Evolutionary conservation across 768 basidiomycete genomes (phyloP).

Genomic region (Ephemerocybe angulata): DNA sequence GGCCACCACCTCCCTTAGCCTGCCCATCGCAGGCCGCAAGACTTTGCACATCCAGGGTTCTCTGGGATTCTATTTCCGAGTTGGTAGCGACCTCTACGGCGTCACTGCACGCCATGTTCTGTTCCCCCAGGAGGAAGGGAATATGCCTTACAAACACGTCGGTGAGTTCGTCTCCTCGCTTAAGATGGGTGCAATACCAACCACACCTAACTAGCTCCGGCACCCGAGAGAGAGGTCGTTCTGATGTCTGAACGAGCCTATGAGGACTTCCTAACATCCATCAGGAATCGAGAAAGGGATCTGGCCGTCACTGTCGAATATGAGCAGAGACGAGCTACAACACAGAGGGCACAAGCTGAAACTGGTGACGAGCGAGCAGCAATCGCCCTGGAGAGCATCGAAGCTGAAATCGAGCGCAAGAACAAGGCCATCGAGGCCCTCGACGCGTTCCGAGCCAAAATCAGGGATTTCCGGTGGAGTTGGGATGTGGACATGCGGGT

Average conservation of each 20-base stretch:
- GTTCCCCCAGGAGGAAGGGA: neutral
- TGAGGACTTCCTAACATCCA: neutral
- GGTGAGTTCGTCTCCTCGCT: neutral
- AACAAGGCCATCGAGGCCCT: no score
- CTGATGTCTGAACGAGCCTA: neutral
- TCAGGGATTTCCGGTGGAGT: neutral
- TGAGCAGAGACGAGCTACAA: neutral
- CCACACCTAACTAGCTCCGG: neutral
- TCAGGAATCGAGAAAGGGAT: neutral
- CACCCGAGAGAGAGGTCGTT: neutral
- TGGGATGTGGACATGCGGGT: neutral
- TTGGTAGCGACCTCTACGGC: neutral
- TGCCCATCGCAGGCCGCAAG: neutral
- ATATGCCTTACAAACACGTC: neutral
- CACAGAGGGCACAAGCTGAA: neutral
- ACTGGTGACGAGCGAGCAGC: no score
- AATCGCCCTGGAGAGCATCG: no score
- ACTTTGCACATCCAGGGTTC: neutral
- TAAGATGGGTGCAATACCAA: neutral
- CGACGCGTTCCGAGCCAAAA: no score
- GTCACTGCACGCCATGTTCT: neutral
- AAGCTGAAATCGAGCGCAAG: no score
- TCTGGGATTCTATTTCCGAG: neutral
- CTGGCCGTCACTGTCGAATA: neutral
- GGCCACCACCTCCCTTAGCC: neutral